These are phyloP conservation scores for Penicillium turbatum DNA, from an alignment of 495 filamentous ascomycete genomes.

Conservation along the genomic window DNA sequence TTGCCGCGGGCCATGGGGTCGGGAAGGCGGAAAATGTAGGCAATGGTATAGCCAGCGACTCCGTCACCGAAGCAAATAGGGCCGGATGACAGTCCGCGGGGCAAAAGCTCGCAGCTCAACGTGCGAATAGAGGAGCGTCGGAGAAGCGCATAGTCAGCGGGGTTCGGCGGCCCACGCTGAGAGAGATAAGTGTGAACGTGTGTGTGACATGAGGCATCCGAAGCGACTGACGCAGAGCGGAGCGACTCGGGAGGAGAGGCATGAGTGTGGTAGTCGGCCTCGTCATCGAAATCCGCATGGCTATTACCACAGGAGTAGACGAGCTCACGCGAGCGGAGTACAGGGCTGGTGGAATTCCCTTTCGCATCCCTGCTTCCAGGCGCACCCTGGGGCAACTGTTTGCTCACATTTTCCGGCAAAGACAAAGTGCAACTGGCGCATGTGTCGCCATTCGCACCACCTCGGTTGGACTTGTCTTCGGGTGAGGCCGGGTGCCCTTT, in stretches of 20 bases:
- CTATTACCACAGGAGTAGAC: slow-evolving; percentile 44
- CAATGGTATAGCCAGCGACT: slow-evolving; percentile 79
- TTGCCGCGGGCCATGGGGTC: slow-evolving; percentile 85
- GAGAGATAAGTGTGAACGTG: slow-evolving; percentile 86
- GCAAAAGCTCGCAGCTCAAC: slow-evolving; percentile 78
- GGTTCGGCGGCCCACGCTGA: slow-evolving; percentile 71
- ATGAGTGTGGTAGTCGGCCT: slow-evolving; percentile 34
- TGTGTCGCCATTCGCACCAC: slow-evolving; percentile 42
- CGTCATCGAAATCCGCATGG: slow-evolving; percentile 40
- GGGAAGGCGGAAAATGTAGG: slow-evolving; percentile 85
- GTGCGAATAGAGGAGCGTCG: slow-evolving; percentile 83
- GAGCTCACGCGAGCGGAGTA: slow-evolving; percentile 52
- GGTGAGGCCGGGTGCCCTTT: slow-evolving; percentile 32
- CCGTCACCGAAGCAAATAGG: slow-evolving; percentile 86
- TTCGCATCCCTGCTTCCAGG: slow-evolving; percentile 49
- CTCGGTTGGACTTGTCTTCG: slow-evolving; percentile 31
- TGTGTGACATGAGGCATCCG: slow-evolving; percentile 57
- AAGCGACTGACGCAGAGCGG: slow-evolving; percentile 43
- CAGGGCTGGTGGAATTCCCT: slow-evolving; percentile 51
- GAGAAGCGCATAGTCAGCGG: slow-evolving; percentile 74
- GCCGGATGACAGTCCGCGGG: slow-evolving; percentile 68
- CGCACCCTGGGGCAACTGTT: slow-evolving; percentile 50
- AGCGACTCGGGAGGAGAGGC: slow-evolving; percentile 43
- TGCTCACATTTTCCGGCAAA: slow-evolving; percentile 51
- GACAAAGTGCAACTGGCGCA: slow-evolving; percentile 58